Conservation (phyloP, 306 rosid species). For the Potentilla sterilis region DNA sequence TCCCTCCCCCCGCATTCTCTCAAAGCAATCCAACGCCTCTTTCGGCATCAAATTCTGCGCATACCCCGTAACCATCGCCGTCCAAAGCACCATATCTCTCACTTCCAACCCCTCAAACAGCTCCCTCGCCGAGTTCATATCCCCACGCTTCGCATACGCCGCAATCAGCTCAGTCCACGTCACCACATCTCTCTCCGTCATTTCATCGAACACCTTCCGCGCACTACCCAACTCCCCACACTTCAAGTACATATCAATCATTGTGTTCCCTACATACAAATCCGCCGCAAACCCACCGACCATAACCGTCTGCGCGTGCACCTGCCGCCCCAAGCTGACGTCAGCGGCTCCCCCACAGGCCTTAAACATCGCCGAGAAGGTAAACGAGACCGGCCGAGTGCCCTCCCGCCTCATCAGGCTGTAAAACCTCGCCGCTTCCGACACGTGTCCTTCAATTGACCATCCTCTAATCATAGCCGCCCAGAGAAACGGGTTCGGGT, state of each 20-base stretch:
- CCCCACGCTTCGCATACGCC: conserved; percentile 55
- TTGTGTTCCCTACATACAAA: conserved; percentile 59
- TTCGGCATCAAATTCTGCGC: conserved; percentile 69
- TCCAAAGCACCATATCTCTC: conserved; percentile 89
- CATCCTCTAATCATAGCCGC: conserved; percentile 75
- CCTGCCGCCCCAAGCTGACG: conserved; percentile 48
- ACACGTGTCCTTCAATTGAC: conserved; percentile 43
- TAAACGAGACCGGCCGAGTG: conserved; percentile 57
- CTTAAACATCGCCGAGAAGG: conserved; percentile 70
- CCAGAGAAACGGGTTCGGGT: conserved; percentile 81
- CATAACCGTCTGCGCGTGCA: conserved; percentile 65
- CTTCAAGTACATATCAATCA: conserved; percentile 71
- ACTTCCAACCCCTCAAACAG: conserved; percentile 54
- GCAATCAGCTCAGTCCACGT: conserved; percentile 82
- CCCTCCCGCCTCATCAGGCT: conserved; percentile 46
- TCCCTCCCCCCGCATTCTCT: conserved; percentile 39
- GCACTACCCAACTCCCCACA: conserved; percentile 49
- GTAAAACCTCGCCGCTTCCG: conserved; percentile 45
- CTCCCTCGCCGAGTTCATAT: conserved; percentile 55
- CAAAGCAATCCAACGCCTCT: conserved; percentile 59
- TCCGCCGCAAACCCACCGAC: conserved; percentile 72
- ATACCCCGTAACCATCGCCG: conserved; percentile 73
- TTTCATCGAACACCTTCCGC: conserved; percentile 77
- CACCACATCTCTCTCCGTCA: conserved; percentile 65
- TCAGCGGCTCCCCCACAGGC: conserved; percentile 39